Evolutionary conservation across 2,329 filamentous ascomycete species (phyloP).

Genomic region (Neurospora crassa): DNA sequence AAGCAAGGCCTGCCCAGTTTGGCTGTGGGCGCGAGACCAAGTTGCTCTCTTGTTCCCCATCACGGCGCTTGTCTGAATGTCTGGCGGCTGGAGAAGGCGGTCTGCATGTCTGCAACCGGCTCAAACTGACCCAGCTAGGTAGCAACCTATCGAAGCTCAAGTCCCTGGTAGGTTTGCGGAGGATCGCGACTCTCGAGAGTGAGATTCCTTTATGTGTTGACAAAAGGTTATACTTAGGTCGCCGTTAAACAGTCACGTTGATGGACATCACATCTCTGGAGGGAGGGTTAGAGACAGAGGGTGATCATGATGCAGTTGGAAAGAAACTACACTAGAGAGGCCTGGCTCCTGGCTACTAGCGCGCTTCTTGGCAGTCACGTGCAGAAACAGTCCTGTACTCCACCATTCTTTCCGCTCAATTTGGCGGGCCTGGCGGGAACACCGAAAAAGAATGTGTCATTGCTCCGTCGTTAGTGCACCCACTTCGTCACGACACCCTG

Average conservation of each 20-base stretch:
- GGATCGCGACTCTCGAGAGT: not conserved
- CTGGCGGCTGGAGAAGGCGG: not conserved
- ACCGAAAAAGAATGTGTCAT: not conserved
- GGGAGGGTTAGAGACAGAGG: not conserved
- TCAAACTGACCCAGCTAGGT: not conserved
- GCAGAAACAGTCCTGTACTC: slow-evolving; percentile 13
- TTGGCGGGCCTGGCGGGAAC: not conserved
- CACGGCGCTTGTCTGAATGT: not conserved
- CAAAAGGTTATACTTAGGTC: not conserved
- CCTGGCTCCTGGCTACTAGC: slow-evolving; percentile 7
- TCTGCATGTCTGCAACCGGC: not conserved
- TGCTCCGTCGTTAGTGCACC: not conserved
- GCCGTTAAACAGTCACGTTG: not conserved
- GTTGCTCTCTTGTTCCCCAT: not conserved
- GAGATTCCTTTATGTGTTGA: not conserved
- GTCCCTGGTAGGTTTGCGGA: not conserved
- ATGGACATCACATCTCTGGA: not conserved
- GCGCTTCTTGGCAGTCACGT: slow-evolving; percentile 14
- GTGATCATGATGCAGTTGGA: not conserved
- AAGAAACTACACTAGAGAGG: not conserved
- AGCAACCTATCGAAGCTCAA: not conserved
- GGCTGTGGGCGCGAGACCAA: not conserved
- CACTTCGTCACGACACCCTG: not conserved
- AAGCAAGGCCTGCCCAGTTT: not conserved
- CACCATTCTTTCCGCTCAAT: slow-evolving; percentile 6